Evolutionary conservation across 805 yeast species (phyloP), one percentile per base, ranked within the genome.

Genomic region (Candida loeiensis): DNA sequence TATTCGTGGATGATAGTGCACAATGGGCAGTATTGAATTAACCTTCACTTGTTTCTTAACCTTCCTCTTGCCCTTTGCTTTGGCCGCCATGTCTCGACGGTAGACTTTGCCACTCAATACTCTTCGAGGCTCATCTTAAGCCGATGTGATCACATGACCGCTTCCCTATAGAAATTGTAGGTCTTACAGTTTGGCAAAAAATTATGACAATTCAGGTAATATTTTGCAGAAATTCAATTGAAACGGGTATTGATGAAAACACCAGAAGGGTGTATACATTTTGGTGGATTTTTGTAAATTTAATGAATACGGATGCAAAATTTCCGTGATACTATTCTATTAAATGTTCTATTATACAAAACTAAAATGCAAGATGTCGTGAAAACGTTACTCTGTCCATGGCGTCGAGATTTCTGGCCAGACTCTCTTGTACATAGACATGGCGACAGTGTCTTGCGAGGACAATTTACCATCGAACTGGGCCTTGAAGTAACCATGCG

Each of bases 401-500:
- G 55, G 45, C 20, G 53, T 47, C 5, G 74, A 67, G 24, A 53
- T 50, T 39, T 64, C 76, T 28, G 99, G 98, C 97, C 97, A 93
- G 46, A 84, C 84, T 55, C 99, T 80, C 67, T 87, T 91, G 69
- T 85, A 93, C 51, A 93, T 65, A 21, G 96, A 80, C 97, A 93
- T 88, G 16, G 88, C 97, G 36, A 93, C 80, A 11, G 86, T 81
- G 63, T 93, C 99, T 65, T 90, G 97, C 0, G 96, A 84, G 38
- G 85, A 80, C 54, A 95, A 69, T 55, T 83, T 86, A 44, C 90
- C 91, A 58, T 93, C 97, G 54, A 93, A 93, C 6, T 85, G 84
- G 17, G 97, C 96, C 68, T 93, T 93, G 77, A 84, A 90, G 70
- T 91, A 88, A 47, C 99, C 99, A 60, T 93, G 99, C 2, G 99